Evolutionary conservation across 768 basidiomycete species (phyloP).

Genomic region (Trametopsis cervina): DNA sequence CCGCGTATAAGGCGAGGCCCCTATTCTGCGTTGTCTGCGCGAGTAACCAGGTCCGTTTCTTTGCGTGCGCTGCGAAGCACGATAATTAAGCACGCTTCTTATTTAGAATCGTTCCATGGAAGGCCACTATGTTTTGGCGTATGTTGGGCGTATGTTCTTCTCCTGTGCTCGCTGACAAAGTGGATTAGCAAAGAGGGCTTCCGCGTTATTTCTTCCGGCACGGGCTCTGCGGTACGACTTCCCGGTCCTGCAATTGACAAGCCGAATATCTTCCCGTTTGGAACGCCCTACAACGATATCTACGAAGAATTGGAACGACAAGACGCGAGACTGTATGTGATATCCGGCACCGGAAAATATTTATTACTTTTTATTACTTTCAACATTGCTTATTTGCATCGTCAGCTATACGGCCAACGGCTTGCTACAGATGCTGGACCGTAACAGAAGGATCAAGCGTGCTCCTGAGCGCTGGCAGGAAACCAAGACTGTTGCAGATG

Average conservation of each 20-base stretch:
- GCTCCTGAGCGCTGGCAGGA: conserved; percentile 99
- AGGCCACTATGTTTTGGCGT: conserved; percentile 88
- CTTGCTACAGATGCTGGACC: conserved; percentile 90
- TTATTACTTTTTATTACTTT: background rate
- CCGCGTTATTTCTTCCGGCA: conserved; percentile 90
- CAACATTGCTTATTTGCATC: background rate
- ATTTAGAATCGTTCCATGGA: conserved; percentile 95
- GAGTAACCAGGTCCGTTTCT: conserved; percentile 81
- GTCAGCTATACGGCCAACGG: conserved; percentile 89
- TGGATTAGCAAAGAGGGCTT: conserved; percentile 81
- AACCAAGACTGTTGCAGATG: conserved; percentile 78
- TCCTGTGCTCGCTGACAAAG: conserved; percentile 1
- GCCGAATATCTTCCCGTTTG: conserved; percentile 95
- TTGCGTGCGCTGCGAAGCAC: background rate
- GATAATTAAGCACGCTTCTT: conserved; percentile 11
- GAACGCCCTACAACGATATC: conserved; percentile 94
- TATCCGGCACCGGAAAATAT: background rate
- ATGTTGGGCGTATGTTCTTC: conserved; percentile 28
- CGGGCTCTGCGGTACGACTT: conserved; percentile 93
- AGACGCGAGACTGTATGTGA: conserved; percentile 72
- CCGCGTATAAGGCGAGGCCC: conserved; percentile 57
- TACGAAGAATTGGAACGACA: conserved; percentile 84
- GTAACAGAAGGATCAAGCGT: conserved; percentile 84
- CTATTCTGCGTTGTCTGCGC: conserved; percentile 98
- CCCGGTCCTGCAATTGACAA: conserved; percentile 96